These are phyloP conservation scores for Lavandula angustifolia DNA, from an alignment of 257 asterid genomes.

Conservation along the genomic window DNA sequence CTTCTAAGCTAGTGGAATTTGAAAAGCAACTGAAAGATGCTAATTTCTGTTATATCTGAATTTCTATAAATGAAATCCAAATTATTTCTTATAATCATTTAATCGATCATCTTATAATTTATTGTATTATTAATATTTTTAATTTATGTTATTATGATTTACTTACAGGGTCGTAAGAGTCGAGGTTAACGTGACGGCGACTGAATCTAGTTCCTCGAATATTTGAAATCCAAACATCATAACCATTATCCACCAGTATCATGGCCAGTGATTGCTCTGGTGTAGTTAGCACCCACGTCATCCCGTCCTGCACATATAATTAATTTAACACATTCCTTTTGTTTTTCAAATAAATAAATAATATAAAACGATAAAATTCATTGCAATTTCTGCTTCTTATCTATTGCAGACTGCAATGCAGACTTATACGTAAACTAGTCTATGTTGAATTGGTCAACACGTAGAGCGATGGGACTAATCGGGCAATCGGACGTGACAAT, in stretches of 20 bases:
- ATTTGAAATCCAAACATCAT: conserved; percentile 87
- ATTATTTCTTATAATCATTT: too few relatives aligned
- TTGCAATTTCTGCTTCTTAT: conserved; percentile 16
- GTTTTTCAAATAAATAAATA: too few relatives aligned
- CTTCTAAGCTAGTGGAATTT: too few relatives aligned
- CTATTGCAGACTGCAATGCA: not conserved
- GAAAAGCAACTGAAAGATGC: too few relatives aligned
- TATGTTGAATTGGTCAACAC: too few relatives aligned
- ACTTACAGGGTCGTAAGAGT: conserved; percentile 51
- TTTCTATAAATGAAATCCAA: too few relatives aligned
- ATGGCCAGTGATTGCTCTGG: conserved; percentile 66
- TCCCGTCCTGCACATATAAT: conserved; percentile 61
- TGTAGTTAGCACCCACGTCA: conserved; percentile 68
- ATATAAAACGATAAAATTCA: too few relatives aligned
- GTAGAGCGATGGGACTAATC: conserved; percentile 3
- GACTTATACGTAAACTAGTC: not conserved
- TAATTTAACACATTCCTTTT: too few relatives aligned
- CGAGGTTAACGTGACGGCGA: conserved; percentile 57
- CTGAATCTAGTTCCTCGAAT: conserved; percentile 74
- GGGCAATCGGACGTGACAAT: conserved; percentile 17
- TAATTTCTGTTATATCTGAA: too few relatives aligned
- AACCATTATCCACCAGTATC: conserved; percentile 74
- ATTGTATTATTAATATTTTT: too few relatives aligned
- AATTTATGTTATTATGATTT: too few relatives aligned
- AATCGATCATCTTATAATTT: too few relatives aligned